Percentiles rank a stretch among this genome's conserved stretches.
phyloP scores from a whole-genome alignment of 768 basidiomycete genomes.

The Kwoniella heveanensis region DNA sequence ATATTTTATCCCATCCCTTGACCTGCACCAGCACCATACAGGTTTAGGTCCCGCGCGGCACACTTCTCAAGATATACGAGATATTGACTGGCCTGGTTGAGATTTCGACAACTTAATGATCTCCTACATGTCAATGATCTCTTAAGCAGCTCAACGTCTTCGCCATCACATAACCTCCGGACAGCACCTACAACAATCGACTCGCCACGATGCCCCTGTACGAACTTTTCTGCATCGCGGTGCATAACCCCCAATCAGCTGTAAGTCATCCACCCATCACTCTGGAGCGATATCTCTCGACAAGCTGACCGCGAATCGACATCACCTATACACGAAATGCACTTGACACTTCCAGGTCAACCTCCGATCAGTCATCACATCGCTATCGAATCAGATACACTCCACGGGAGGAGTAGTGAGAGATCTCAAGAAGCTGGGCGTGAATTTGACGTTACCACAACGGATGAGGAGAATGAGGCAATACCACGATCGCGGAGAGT shows the following conservation, averaged over 20 bases:
- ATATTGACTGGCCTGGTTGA: no score
- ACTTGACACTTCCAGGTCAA: slow-evolving; percentile 35
- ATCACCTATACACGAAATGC: no score
- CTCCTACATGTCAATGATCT: no score
- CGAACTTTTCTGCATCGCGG: slow-evolving; percentile 55
- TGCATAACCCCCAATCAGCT: slow-evolving; percentile 49
- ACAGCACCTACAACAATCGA: background rate
- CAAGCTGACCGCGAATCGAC: no score
- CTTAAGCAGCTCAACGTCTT: no score
- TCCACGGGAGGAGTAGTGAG: slow-evolving; percentile 51
- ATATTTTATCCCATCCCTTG: slow-evolving; percentile 18
- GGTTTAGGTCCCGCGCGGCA: background rate
- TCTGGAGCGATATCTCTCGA: no score
- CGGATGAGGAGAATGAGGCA: slow-evolving; percentile 53
- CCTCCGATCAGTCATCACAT: slow-evolving; percentile 47
- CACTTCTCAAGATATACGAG: background rate
- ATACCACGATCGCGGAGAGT: slow-evolving; percentile 54
- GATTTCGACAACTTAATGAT: no score
- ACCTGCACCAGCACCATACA: background rate
- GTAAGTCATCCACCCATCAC: slow-evolving; percentile 40
- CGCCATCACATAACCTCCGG: no score
- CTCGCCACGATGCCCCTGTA: slow-evolving; percentile 50
- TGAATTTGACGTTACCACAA: slow-evolving; percentile 46
- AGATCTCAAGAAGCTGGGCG: slow-evolving; percentile 50
- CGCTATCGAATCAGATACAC: slow-evolving; percentile 44